Evolutionary conservation across 2,329 filamentous ascomycete species (phyloP).

Genomic region (Cercospora nicotianae): DNA sequence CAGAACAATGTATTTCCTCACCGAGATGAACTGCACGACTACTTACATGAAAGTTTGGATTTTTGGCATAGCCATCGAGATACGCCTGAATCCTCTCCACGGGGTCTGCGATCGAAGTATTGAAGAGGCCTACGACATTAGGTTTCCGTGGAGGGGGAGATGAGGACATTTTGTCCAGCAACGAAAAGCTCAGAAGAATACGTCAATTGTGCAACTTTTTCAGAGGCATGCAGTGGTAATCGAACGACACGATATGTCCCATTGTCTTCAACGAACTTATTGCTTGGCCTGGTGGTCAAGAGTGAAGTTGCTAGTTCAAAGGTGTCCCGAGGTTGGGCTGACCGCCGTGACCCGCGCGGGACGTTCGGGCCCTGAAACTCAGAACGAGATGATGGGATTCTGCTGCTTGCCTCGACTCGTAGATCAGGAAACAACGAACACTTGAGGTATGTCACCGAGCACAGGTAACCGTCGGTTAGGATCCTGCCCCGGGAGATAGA

Average conservation of each 20-base stretch:
- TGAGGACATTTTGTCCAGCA: background rate
- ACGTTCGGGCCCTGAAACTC: background rate
- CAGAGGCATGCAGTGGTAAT: background rate
- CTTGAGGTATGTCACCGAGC: background rate
- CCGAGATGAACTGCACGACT: background rate
- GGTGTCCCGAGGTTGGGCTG: background rate
- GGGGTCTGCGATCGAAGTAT: constrained; percentile 17
- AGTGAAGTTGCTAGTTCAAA: constrained; percentile 34
- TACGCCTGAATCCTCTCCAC: constrained; percentile 16
- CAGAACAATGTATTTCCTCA: background rate
- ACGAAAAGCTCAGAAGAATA: too few relatives aligned
- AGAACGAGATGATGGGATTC: background rate
- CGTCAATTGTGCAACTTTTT: background rate
- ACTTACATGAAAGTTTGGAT: constrained; percentile 4
- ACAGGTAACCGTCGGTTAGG: background rate
- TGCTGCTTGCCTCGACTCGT: background rate
- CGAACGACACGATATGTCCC: background rate
- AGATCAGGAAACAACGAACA: background rate
- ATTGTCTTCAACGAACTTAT: background rate
- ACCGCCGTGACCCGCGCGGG: background rate
- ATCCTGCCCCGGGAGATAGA: background rate
- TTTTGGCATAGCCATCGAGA: constrained; percentile 14
- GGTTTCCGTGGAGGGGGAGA: background rate
- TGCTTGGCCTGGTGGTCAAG: background rate
- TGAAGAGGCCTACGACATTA: constrained; percentile 9